These are phyloP conservation scores for Naganishia kalamii DNA, from an alignment of 768 basidiomycete species.

Conservation along the genomic window DNA sequence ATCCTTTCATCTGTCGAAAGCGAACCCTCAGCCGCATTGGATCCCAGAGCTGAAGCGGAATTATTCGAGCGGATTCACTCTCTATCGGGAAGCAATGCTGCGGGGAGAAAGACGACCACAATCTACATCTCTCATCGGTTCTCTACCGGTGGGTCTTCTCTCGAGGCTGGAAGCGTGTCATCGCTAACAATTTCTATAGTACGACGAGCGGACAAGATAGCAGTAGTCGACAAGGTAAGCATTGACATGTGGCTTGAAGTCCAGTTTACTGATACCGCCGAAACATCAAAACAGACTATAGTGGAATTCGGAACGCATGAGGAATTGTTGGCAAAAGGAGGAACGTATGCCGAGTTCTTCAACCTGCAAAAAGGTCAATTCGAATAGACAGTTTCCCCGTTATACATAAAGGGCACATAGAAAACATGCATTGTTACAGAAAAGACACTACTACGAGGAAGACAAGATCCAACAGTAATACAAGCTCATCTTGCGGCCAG, in stretches of 20 bases:
- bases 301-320: constrained; percentile 42
- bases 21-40: constrained; percentile 40
- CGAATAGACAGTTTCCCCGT: background rate
- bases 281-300: constrained; percentile 22
- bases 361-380: constrained; percentile 26
- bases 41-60: constrained; percentile 37
- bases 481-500: background rate
- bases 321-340: constrained; percentile 33
- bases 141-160: constrained; percentile 23
- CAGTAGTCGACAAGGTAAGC: constrained; percentile 38
- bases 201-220: constrained; percentile 39
- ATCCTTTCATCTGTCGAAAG: constrained; percentile 18
- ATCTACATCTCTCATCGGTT: constrained; percentile 42
- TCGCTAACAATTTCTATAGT: constrained; percentile 14
- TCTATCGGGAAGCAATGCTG: constrained; percentile 25
- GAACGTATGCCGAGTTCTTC: constrained; percentile 40
- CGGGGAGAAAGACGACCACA: constrained; percentile 36
- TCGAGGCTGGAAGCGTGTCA: too few relatives aligned
- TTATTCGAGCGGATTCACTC: constrained; percentile 40
- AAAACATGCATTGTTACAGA: background rate
- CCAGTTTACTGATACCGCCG: background rate
- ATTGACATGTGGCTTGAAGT: background rate
- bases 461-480: background rate
- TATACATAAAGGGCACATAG: background rate
- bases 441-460: background rate